phyloP scores from a whole-genome alignment of 2,329 filamentous ascomycete species.

The Talaromyces sp. region DNA sequence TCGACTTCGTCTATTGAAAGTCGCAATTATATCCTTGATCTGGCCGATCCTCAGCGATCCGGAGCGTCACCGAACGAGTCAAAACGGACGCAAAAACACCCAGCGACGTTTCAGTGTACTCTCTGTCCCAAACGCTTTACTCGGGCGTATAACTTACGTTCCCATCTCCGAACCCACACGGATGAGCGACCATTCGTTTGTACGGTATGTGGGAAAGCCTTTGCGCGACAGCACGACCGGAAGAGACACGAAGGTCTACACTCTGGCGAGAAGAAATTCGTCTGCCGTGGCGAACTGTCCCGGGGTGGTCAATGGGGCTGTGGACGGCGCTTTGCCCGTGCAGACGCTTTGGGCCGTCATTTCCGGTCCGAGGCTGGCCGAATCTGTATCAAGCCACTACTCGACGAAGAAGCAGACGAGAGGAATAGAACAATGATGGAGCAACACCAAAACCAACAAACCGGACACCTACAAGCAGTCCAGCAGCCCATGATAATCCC shows the following conservation, averaged over 20 bases:
- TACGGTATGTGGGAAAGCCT: constrained; percentile 93
- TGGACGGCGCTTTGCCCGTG: constrained; percentile 85
- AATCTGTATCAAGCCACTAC: constrained; percentile 92
- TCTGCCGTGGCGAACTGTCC: constrained; percentile 88
- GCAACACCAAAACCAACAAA: constrained; percentile 58
- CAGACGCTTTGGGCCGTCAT: constrained; percentile 88
- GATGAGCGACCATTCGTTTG: constrained; percentile 97
- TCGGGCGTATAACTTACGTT: constrained; percentile 91
- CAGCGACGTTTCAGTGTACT: constrained; percentile 91
- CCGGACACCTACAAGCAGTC: constrained; percentile 55
- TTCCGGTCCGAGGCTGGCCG: constrained; percentile 94
- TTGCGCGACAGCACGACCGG: constrained; percentile 93
- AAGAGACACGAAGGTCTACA: constrained; percentile 96
- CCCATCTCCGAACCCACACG: constrained; percentile 91
- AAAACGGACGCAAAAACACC: constrained; percentile 94
- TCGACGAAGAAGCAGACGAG: constrained; percentile 89
- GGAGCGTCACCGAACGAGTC: constrained; percentile 56
- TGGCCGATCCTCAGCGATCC: constrained; percentile 83
- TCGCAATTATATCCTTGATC: constrained; percentile 77
- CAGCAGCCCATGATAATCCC: constrained; percentile 59
- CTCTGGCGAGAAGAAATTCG: constrained; percentile 97
- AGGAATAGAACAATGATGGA: constrained; percentile 71
- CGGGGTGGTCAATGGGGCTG: constrained; percentile 85
- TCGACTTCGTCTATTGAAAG: constrained; percentile 49
- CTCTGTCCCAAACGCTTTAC: constrained; percentile 96